Conservation (phyloP, 495 filamentous ascomycete species). For the Schizothecium vesticola region DNA sequence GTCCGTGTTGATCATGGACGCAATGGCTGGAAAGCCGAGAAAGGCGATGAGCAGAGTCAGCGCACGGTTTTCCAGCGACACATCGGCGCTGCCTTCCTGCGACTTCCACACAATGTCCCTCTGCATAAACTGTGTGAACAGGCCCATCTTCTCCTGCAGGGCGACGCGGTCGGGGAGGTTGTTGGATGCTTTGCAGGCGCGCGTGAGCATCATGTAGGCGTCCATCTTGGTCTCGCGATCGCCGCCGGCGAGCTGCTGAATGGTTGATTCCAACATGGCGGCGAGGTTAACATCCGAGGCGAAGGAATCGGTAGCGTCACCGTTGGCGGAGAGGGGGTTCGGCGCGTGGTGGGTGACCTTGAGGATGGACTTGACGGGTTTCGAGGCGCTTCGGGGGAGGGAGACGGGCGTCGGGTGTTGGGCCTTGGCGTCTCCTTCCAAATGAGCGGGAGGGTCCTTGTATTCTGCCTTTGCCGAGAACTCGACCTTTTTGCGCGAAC, state of each 20-base stretch:
- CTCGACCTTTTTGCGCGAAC: conserved; percentile 61
- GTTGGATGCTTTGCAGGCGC: conserved; percentile 71
- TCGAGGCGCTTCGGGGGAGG: conserved; percentile 55
- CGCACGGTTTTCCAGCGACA: conserved; percentile 65
- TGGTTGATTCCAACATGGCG: conserved; percentile 77
- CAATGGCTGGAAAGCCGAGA: conserved; percentile 60
- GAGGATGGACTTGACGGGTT: conserved; percentile 79
- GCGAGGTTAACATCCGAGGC: conserved; percentile 46
- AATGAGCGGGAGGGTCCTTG: conserved; percentile 52
- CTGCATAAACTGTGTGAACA: conserved; percentile 71
- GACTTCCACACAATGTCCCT: conserved; percentile 62
- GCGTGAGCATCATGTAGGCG: conserved; percentile 73
- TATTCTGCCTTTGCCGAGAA: conserved; percentile 72
- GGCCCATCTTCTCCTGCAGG: conserved; percentile 65
- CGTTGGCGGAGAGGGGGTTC: conserved; percentile 39
- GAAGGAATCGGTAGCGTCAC: conserved; percentile 27
- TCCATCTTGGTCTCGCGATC: conserved; percentile 69
- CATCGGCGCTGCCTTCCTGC: conserved; percentile 48
- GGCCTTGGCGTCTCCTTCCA: conserved; percentile 39
- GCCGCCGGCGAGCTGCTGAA: conserved; percentile 68
- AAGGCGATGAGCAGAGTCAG: conserved; percentile 69
- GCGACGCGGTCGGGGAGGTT: conserved; percentile 64
- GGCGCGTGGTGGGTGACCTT: conserved; percentile 55
- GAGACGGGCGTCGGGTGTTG: conserved; percentile 39
- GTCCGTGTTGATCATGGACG: conserved; percentile 61